A percentile compares a stretch with the other conserved stretches of the same genome.
phyloP scores from a whole-genome alignment of 2,329 filamentous ascomycete genomes.

The Blastomyces percursus region DNA sequence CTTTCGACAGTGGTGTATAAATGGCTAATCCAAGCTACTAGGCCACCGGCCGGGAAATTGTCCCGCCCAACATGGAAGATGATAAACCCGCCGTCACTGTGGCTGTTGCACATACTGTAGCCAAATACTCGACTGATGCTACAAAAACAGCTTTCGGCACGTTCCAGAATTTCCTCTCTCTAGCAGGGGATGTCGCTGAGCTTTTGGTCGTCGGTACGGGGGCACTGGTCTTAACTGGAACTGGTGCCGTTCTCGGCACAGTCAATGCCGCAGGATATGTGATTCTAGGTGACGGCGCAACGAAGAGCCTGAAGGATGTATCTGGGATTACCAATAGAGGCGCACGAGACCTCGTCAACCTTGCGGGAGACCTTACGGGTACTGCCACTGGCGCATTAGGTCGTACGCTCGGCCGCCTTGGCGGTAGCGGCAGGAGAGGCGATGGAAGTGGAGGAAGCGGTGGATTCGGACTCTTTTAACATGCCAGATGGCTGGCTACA shows the following conservation, averaged over 20 bases:
- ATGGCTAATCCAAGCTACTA: neutral
- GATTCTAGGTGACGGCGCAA: neutral
- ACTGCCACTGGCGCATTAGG: neutral
- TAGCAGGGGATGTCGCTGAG: constrained; percentile 5
- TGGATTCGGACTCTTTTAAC: neutral
- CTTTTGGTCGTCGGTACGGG: constrained; percentile 1
- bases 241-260: neutral
- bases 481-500: neutral
- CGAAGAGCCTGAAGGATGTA: neutral
- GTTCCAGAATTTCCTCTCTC: constrained; percentile 1
- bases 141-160: neutral
- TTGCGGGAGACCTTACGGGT: neutral
- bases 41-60: neutral
- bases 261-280: constrained; percentile 1
- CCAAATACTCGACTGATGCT: neutral
- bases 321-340: constrained; percentile 1
- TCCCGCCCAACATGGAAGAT: neutral
- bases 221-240: neutral
- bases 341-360: constrained; percentile 1
- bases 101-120: neutral
- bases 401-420: neutral
- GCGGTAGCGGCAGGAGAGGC: neutral
- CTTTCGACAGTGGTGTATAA: neutral
- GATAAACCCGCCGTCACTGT: neutral
- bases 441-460: neutral